Evolutionary conservation across 163 green algal species (phyloP), one percentile per base, ranked within the genome.

Genomic region (Chlamydomonas reinhardtii): DNA sequence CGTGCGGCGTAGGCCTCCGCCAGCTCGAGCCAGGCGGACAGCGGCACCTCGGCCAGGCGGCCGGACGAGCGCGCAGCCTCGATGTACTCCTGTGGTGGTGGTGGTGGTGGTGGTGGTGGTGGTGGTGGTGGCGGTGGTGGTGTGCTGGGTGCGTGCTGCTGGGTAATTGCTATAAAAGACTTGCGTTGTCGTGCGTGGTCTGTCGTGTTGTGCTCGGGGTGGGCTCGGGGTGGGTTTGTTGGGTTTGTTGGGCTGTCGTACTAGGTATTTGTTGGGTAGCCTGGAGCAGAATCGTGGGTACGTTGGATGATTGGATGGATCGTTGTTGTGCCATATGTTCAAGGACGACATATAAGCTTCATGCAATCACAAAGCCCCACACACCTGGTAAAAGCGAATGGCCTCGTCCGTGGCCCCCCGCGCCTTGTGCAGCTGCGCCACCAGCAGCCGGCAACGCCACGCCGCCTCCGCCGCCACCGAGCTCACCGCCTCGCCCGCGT

Each of bases 371-470:
- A n/a, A n/a, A n/a, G n/a, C n/a, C 54, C 22, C 5, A 4, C 77
- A 9, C 35, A 85, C 79, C 68, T 85, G 79, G 66, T 78, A 85
- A 69, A 62, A 85, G 68, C 79, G 79, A 14, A 85, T 85, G 79
- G 79, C 79, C 66, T 72, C 39, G 14, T 85, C 79, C 48, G 43
- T 6, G 19, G 32, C 68, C 0, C 79, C 79, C 11, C 12, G 4
- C 52, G 31, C 14, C 32, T 68, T 70, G 54, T 85, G 62, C 79
- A 85, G 68, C 68, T 85, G 48, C 48, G 79, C 79, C 31, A 70
- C 70, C 43, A 85, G 54, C 31, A 85, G 79, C 79, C 35, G 61
- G 24, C 48, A 61, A 32, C 69, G 68, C 79, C 68, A 78, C 24
- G 20, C 79, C 32, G 25, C n/a, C 32, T 11, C 20, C 11, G 52